Conservation (phyloP, 1,284 basidiomycete genomes). For the Ustilago lituana region DNA sequence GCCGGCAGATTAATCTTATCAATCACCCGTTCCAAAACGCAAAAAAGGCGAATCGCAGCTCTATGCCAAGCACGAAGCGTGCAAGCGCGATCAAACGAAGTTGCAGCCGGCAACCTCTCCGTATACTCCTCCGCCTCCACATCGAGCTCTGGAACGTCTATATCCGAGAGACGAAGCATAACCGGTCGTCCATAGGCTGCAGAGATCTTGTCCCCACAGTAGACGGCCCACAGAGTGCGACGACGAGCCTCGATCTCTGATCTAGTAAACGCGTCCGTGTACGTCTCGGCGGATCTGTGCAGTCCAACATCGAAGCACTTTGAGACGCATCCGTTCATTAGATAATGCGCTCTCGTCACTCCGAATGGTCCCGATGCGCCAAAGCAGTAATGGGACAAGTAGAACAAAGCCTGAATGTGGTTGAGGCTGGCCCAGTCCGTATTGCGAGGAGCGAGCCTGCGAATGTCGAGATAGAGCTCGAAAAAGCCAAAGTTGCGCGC, state of each 20-base stretch:
- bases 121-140: slow-evolving; percentile 47
- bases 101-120: slow-evolving; percentile 41
- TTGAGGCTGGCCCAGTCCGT: slow-evolving; percentile 50
- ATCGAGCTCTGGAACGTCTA: slow-evolving; percentile 47
- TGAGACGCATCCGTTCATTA: slow-evolving; percentile 50
- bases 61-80: slow-evolving; percentile 45
- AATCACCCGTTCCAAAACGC: slow-evolving; percentile 47
- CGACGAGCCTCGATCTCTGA: slow-evolving; percentile 49
- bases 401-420: slow-evolving; percentile 50
- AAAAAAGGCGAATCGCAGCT: slow-evolving; percentile 44
- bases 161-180: slow-evolving; percentile 46
- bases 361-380: slow-evolving; percentile 46
- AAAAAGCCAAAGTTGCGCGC: slow-evolving; percentile 43
- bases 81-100: slow-evolving; percentile 39
- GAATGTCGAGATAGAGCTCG: slow-evolving; percentile 48
- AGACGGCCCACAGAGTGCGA: slow-evolving; percentile 48
- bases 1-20: slow-evolving; percentile 53
- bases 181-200: slow-evolving; percentile 47
- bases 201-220: slow-evolving; percentile 50
- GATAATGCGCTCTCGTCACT: slow-evolving; percentile 42
- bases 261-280: slow-evolving; percentile 44
- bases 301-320: slow-evolving; percentile 52
- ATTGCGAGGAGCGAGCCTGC: slow-evolving; percentile 33
- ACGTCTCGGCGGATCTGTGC: slow-evolving; percentile 48
- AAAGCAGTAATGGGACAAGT: slow-evolving; percentile 49